Evolutionary conservation across 768 basidiomycete species (phyloP).

Genomic region (Russula abietina): DNA sequence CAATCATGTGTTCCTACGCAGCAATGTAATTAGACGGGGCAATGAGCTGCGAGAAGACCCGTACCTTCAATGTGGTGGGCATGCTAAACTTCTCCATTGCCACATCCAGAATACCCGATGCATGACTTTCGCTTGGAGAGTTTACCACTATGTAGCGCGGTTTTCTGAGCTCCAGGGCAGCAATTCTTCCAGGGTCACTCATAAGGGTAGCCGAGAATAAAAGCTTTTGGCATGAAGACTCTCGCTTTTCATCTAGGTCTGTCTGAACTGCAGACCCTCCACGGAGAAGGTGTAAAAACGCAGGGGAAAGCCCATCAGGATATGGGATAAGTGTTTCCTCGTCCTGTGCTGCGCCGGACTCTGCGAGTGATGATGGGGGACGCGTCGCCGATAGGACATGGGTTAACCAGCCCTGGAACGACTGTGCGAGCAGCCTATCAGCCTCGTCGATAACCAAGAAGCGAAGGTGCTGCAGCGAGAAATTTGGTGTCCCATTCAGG

Average conservation of each 20-base stretch:
- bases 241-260: conserved; percentile 52
- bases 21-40: background rate
- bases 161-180: conserved; percentile 66
- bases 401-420: conserved; percentile 92
- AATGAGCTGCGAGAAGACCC: conserved; percentile 26
- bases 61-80: conserved; percentile 69
- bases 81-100: conserved; percentile 75
- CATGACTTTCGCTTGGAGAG: conserved; percentile 30
- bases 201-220: conserved; percentile 96
- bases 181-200: conserved; percentile 88
- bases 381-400: conserved; percentile 74
- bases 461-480: conserved; percentile 90
- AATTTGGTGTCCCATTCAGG: conserved; percentile 78
- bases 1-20: conserved; percentile 76
- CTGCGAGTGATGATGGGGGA: conserved; percentile 28
- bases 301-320: conserved; percentile 59
- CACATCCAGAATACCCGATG: conserved; percentile 43
- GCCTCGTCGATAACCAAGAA: conserved; percentile 98
- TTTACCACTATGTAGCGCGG: conserved; percentile 90
- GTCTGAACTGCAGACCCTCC: conserved; percentile 38
- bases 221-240: conserved; percentile 82
- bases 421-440: conserved; percentile 89
- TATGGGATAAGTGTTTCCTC: conserved; percentile 23
- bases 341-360: background rate
- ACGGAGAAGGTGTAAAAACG: conserved; percentile 42